These are phyloP conservation scores for Fusarium begoniae DNA, from an alignment of 2,329 filamentous ascomycete species.

Conservation along the genomic window DNA sequence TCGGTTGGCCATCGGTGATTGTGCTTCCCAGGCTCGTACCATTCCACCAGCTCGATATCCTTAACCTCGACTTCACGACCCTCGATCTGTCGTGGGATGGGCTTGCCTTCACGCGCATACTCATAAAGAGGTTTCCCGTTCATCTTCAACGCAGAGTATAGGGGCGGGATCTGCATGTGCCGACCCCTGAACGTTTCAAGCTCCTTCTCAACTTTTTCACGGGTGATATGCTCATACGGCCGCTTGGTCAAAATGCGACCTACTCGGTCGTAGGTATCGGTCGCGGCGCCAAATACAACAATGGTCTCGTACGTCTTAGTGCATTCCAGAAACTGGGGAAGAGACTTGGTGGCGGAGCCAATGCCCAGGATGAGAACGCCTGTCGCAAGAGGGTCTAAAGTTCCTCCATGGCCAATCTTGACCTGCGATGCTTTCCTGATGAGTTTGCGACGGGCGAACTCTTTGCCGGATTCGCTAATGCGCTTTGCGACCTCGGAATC, in stretches of 20 bases:
- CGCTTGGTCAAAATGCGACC: constrained; percentile 83
- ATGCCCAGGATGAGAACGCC: constrained; percentile 91
- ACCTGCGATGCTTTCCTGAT: constrained; percentile 73
- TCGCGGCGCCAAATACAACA: constrained; percentile 89
- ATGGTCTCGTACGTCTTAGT: constrained; percentile 94
- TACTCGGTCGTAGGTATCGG: constrained; percentile 88
- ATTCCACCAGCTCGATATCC: constrained; percentile 84
- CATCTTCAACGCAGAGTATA: constrained; percentile 93
- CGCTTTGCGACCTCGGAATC: constrained; percentile 67
- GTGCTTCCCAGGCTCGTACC: constrained; percentile 83
- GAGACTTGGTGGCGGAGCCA: constrained; percentile 85
- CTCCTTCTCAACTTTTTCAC: constrained; percentile 78
- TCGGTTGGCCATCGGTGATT: constrained; percentile 80
- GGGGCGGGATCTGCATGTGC: constrained; percentile 87
- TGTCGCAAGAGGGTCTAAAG: constrained; percentile 91
- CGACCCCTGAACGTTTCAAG: constrained; percentile 80
- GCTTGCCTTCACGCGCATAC: constrained; percentile 89
- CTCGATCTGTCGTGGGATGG: constrained; percentile 85
- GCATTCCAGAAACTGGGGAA: constrained; percentile 82
- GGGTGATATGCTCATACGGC: constrained; percentile 83
- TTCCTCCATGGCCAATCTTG: constrained; percentile 97
- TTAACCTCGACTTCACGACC: constrained; percentile 80
- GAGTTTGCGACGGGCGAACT: constrained; percentile 66
- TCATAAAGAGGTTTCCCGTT: constrained; percentile 96
- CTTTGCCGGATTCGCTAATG: constrained; percentile 64